Evolutionary conservation across 805 yeast genomes (phyloP).

Genomic region (Pichia kluyveri): DNA sequence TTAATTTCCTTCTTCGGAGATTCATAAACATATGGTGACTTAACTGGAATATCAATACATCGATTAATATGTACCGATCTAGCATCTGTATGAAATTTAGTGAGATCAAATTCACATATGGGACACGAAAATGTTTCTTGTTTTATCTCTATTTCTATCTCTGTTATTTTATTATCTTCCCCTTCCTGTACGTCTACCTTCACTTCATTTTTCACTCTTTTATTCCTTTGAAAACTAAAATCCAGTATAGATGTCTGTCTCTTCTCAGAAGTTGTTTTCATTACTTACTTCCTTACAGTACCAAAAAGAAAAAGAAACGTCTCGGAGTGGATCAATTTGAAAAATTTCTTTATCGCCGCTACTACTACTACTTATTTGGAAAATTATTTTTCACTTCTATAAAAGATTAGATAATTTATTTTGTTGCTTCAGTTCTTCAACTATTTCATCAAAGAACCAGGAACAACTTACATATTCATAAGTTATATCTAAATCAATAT

Average conservation of each 20-base stretch:
- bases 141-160: background rate
- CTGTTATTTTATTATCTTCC: background rate
- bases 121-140: constrained; percentile 33
- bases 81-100: constrained; percentile 30
- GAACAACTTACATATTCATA: constrained; percentile 36
- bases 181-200: background rate
- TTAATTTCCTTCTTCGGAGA: background rate
- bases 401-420: too few relatives aligned
- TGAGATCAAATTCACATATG: constrained; percentile 35
- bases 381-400: too few relatives aligned
- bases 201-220: background rate
- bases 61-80: constrained; percentile 48
- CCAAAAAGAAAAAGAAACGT: too few relatives aligned
- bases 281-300: too few relatives aligned
- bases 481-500: constrained; percentile 61
- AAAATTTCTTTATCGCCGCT: too few relatives aligned
- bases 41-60: constrained; percentile 29
- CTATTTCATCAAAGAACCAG: constrained; percentile 20
- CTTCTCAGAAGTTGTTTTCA: background rate
- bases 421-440: too few relatives aligned
- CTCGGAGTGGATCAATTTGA: too few relatives aligned
- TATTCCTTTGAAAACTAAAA: background rate
- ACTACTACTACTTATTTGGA: too few relatives aligned
- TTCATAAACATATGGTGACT: background rate
- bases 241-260: background rate